Evolutionary conservation across 2,329 filamentous ascomycete genomes (phyloP), one percentile per base, ranked within the genome.

Genomic region (Cordyceps militaris): DNA sequence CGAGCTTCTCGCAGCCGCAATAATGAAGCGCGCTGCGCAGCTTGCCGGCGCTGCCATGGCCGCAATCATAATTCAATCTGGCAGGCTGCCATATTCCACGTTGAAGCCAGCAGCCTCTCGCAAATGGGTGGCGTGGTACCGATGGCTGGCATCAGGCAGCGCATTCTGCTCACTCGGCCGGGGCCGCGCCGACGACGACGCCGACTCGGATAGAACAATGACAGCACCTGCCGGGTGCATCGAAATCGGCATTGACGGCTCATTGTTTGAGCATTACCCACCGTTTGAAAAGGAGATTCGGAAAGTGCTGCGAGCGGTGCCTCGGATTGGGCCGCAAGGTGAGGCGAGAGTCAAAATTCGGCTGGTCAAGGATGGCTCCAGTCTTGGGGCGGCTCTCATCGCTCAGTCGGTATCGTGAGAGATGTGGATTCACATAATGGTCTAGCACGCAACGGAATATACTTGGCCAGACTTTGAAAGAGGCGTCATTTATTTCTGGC

Each of bases 241-340:
- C 38, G 87, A 89, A 63, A 77, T 90, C 57, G 87, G 87, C 60
- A 85, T 89, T 4, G 87, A 90, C 65, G 87, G 87, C 42, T 85
- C 81, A 60, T 71, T 90, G 48, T 84, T 89, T 2, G 87, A 90
- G 66, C 88, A 86, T 69, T 89, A 88, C 65, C 86, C 87, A 6
- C 78, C 78, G 48, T 90, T 88, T 63, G 85, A 89, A 66, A 78
- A 78, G 24, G 78, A 86, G 62, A 77, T 89, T 42, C 76, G 86
- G 11, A 79, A 83, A 64, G 85, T 85, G 11, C 70, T 89, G 56
- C 73, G 81, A 23, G 83, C 86, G 62, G 78, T 89, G 34, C 74
- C 79, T 11, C 76, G 81, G 58, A 80, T 89, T 62, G 85, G 85
- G 1, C 66, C 67, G 7, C 69, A 72, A 26, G 84, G 85, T 7